A percentile compares a stretch with the other conserved stretches of the same genome.
phyloP scores from a whole-genome alignment of 169 alveolate genomes.

The Eimeria acervulina region DNA sequence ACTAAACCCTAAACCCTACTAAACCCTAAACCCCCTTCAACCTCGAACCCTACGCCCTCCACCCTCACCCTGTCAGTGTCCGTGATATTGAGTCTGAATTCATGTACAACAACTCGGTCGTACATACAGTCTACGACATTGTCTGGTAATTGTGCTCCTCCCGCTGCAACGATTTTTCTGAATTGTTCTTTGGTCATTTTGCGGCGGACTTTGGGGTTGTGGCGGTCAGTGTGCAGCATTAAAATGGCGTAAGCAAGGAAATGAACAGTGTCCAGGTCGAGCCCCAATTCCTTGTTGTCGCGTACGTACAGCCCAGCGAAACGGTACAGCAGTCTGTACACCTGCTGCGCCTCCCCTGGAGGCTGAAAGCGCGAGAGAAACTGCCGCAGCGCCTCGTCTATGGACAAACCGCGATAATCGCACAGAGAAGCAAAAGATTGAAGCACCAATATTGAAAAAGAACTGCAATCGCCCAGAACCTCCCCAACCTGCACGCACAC shows the following conservation, averaged over 20 bases:
- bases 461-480: conserved; percentile 60
- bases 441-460: conserved; percentile 52
- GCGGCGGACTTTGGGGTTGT: conserved; percentile 72
- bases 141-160: conserved; percentile 1
- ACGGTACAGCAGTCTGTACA: conserved; percentile 59
- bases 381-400: conserved; percentile 72
- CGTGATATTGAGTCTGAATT: conserved; percentile 75
- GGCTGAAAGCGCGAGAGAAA: conserved; percentile 69
- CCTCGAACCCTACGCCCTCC: not conserved
- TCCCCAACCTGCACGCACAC: conserved; percentile 74
- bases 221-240: conserved; percentile 78
- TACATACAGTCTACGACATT: conserved; percentile 68
- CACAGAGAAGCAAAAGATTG: conserved; percentile 70
- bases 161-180: conserved; percentile 11
- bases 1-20: not conserved
- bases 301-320: conserved; percentile 75
- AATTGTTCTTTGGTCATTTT: conserved; percentile 80
- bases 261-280: conserved; percentile 74
- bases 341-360: conserved; percentile 84
- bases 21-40: not conserved
- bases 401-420: conserved; percentile 61
- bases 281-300: conserved; percentile 51
- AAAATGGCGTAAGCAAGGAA: conserved; percentile 82
- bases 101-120: conserved; percentile 70
- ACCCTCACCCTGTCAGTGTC: conserved; percentile 71